These are phyloP conservation scores for Diplocarpon rosae DNA, from an alignment of 2,329 filamentous ascomycete species.

Conservation along the genomic window DNA sequence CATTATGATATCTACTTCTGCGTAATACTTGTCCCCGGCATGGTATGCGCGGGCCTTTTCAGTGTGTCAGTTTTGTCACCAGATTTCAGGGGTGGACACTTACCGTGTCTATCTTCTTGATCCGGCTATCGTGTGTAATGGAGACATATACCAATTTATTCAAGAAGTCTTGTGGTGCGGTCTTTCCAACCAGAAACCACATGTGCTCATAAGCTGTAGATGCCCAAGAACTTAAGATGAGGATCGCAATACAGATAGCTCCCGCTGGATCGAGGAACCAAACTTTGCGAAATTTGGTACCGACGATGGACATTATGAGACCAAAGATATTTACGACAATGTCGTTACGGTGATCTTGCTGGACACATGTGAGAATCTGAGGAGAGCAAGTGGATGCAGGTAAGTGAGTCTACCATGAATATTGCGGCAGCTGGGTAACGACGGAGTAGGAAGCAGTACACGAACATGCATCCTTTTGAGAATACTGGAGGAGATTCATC, in stretches of 20 bases:
- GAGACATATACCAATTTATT: slow-evolving; percentile 83
- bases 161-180: slow-evolving; percentile 67
- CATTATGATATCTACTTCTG: slow-evolving; percentile 74
- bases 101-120: slow-evolving; percentile 74
- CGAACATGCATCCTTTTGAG: slow-evolving; percentile 40
- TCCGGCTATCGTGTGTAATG: slow-evolving; percentile 85
- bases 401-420: slow-evolving; percentile 34
- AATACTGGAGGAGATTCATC: slow-evolving; percentile 30
- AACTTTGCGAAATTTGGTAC: slow-evolving; percentile 49
- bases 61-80: not conserved
- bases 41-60: slow-evolving; percentile 58
- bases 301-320: slow-evolving; percentile 73
- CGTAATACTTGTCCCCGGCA: slow-evolving; percentile 73
- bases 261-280: slow-evolving; percentile 82
- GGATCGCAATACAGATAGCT: slow-evolving; percentile 64
- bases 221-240: slow-evolving; percentile 74
- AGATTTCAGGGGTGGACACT: not conserved
- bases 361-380: not conserved
- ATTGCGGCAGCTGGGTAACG: slow-evolving; percentile 44
- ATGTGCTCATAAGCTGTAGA: slow-evolving; percentile 66
- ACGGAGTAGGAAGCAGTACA: slow-evolving; percentile 42
- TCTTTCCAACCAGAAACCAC: slow-evolving; percentile 68
- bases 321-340: slow-evolving; percentile 87
- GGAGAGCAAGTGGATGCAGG: too few relatives aligned
- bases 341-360: slow-evolving; percentile 41